Evolutionary conservation across 768 basidiomycete genomes (phyloP).

Genomic region (Suillus placidus): DNA sequence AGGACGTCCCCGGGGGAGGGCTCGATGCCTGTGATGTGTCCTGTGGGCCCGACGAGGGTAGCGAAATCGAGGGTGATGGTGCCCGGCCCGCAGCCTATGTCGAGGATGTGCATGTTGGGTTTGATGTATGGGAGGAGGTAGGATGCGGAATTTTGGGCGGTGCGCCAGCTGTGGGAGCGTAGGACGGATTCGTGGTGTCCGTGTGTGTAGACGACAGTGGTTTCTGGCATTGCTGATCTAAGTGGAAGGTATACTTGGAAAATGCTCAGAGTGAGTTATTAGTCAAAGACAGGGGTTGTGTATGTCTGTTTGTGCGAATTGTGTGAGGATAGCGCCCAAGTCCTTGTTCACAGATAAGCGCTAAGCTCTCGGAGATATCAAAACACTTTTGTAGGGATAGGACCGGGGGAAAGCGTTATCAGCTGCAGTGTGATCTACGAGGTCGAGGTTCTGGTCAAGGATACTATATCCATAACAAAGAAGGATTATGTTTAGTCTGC

Average conservation of each 20-base stretch:
- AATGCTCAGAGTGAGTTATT: background rate
- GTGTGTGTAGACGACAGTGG: conserved; percentile 19
- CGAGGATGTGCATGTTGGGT: conserved; percentile 46
- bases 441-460: background rate
- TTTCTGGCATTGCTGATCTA: conserved; percentile 10
- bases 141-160: conserved; percentile 44
- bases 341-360: no score
- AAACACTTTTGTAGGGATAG: no score
- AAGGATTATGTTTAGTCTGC: background rate
- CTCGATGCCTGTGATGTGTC: conserved; percentile 49
- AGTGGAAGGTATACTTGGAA: background rate
- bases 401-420: background rate
- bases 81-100: conserved; percentile 56
- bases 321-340: no score
- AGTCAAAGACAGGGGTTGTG: background rate
- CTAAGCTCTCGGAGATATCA: no score
- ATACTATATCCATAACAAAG: background rate
- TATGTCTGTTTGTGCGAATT: background rate
- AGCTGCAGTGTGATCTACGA: no score
- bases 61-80: conserved; percentile 52
- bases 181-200: conserved; percentile 39
- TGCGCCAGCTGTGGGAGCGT: conserved; percentile 39
- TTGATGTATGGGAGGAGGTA: conserved; percentile 42
- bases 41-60: conserved; percentile 37
- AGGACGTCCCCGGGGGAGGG: conserved; percentile 34